These are phyloP conservation scores for Xylaria bambusicola DNA, from an alignment of 495 filamentous ascomycete genomes.

Conservation along the genomic window DNA sequence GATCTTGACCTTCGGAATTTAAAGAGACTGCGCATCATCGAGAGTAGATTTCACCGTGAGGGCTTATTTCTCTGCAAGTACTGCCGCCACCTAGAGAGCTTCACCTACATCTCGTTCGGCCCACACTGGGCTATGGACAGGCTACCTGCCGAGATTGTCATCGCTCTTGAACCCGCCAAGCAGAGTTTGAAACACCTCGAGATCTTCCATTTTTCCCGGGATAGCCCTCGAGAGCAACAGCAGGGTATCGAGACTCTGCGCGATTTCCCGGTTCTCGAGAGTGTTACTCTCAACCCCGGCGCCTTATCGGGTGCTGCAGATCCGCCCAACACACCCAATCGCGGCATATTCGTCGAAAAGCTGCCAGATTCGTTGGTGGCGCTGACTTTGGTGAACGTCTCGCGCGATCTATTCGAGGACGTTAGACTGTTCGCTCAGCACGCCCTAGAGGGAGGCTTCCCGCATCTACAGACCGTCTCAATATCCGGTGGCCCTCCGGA, in stretches of 20 bases:
- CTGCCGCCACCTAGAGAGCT: slow-evolving; percentile 20
- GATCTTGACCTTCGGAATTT: slow-evolving; percentile 19
- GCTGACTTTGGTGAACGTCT: slow-evolving; percentile 18
- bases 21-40: slow-evolving; percentile 17
- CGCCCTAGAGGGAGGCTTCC: slow-evolving; percentile 12
- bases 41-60: slow-evolving; percentile 22
- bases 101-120: slow-evolving; percentile 22
- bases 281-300: slow-evolving; percentile 18
- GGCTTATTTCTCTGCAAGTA: slow-evolving; percentile 21
- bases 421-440: slow-evolving; percentile 14
- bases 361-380: slow-evolving; percentile 15
- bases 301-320: slow-evolving; percentile 1
- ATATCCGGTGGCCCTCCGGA: slow-evolving; percentile 17
- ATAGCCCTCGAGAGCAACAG: slow-evolving; percentile 17
- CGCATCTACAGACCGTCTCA: slow-evolving; percentile 14
- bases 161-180: slow-evolving; percentile 16
- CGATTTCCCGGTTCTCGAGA: slow-evolving; percentile 17
- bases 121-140: slow-evolving; percentile 21
- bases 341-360: slow-evolving; percentile 18
- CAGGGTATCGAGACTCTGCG: slow-evolving; percentile 20
- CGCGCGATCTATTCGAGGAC: slow-evolving; percentile 16
- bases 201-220: slow-evolving; percentile 16
- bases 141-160: slow-evolving; percentile 19
- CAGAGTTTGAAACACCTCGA: slow-evolving; percentile 17
- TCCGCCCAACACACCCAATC: not conserved